These are phyloP conservation scores for Nemophila menziesii DNA, from an alignment of 257 asterid genomes.

Conservation along the genomic window DNA sequence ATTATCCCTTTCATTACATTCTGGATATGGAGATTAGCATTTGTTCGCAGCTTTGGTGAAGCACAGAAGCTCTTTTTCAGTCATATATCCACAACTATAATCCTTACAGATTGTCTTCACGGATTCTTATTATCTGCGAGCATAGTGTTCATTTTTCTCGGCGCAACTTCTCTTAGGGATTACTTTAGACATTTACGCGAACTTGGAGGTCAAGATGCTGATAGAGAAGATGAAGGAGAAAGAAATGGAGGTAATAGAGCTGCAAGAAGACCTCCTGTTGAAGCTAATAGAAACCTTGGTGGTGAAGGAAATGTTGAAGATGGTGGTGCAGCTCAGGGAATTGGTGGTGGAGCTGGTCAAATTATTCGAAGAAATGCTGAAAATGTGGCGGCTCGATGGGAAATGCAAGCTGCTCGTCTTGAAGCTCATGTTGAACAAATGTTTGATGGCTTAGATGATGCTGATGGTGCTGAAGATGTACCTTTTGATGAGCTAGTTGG, in stretches of 20 bases:
- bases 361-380: conserved; percentile 85
- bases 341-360: conserved; percentile 94
- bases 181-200: conserved; percentile 87
- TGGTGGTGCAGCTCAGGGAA: conserved; percentile 71
- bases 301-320: conserved; percentile 82
- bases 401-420: conserved; percentile 94
- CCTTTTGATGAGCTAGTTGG: conserved; percentile 99
- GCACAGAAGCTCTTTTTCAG: conserved; percentile 81
- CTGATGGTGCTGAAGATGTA: conserved; percentile 99
- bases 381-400: conserved; percentile 93
- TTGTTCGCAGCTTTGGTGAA: conserved; percentile 84
- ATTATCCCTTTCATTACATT: conserved; percentile 90
- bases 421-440: conserved; percentile 98
- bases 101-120: conserved; percentile 92
- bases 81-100: conserved; percentile 68
- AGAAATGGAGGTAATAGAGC: conserved; percentile 93
- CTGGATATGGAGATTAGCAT: conserved; percentile 98
- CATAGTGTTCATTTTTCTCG: conserved; percentile 91
- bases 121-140: conserved; percentile 97
- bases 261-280: conserved; percentile 74
- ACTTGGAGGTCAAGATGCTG: conserved; percentile 94
- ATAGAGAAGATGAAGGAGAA: conserved; percentile 84
- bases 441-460: conserved; percentile 99
- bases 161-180: conserved; percentile 96
- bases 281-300: conserved; percentile 59